Conservation (phyloP, 2,329 filamentous ascomycete species). For the Nemania sp. region DNA sequence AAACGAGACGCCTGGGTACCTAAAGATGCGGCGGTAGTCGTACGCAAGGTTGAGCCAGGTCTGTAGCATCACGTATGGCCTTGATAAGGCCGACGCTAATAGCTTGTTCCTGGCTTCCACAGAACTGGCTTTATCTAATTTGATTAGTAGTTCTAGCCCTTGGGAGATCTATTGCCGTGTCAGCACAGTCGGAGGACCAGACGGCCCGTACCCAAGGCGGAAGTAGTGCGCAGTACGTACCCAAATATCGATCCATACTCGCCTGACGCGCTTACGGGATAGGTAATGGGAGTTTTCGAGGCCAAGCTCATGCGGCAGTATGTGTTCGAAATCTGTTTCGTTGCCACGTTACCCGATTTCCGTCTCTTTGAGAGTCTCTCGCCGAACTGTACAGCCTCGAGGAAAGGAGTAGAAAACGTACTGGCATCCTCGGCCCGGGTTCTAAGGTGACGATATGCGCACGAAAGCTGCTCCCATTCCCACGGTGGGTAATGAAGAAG, state of each 20-base stretch:
- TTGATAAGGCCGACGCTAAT: too few relatives aligned
- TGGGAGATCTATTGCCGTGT: not conserved
- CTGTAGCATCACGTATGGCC: too few relatives aligned
- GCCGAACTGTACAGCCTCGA: not conserved
- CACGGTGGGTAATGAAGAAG: not conserved
- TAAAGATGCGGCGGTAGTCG: too few relatives aligned
- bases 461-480: not conserved
- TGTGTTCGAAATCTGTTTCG: not conserved
- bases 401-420: not conserved
- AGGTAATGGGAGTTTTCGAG: too few relatives aligned
- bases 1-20: too few relatives aligned
- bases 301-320: not conserved
- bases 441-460: not conserved
- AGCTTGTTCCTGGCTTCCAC: too few relatives aligned
- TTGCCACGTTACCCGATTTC: not conserved
- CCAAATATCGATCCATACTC: not conserved
- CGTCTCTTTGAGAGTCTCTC: not conserved
- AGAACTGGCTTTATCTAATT: too few relatives aligned
- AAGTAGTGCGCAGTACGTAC: not conserved
- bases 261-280: not conserved
- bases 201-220: too few relatives aligned
- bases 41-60: too few relatives aligned
- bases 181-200: not conserved
- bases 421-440: not conserved
- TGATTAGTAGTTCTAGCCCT: too few relatives aligned